Base-by-base conservation (phyloP, 1,139 yeast genomes). In the Pneumocystis jirovecii region DNA sequence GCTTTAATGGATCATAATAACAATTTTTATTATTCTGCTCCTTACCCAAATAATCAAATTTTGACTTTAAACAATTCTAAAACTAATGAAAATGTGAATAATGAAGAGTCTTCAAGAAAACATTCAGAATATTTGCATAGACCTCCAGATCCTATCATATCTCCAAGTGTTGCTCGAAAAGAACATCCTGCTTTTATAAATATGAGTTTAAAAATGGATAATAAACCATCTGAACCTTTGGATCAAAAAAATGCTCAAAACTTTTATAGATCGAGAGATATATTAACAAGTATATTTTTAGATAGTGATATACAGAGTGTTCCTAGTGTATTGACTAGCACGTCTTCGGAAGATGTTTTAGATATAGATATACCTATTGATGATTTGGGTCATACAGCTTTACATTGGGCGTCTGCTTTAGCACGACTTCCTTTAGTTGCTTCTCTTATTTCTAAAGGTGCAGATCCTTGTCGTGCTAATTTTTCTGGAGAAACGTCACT, bases 391-490 rank as follows among this genome's bases (percentile, higher is more conserved):
- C 95, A 93, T 72, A 86, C 96, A 0, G 90, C 96, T 0, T 80
- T 95, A 67, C 99, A 95, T 74, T 89, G 97, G 96, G 96, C 97
- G 1, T 86, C 97, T 42, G 89, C 97, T 0, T 81, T 95, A 76
- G 97, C 96, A 0, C 84, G 89, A 68, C 77, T 85, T 4, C 79
- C 84, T 1, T 79, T 91, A 67, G 93, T 90, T 4, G 83, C 83
- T 66, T 89, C 89, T 66, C 78, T 95, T 50, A 81, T 91, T 7
- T 77, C 83, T 63, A 82, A 85, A 69, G 96, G 96, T 0, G 82
- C 84, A 1, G 79, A 83, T 67, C 78, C 86, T 64, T 80, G 88
- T 8, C 78, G 88, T 60, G 89, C 95, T 21, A 93, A 88, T 71
- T 85, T 86, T 71, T 82, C 82, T 56, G 97, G 97, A 15, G 97